A percentile compares a stretch with the other conserved stretches of the same genome.
These are phyloP conservation scores for Suhomyces pyralidae DNA, from an alignment of 805 yeast species.

Conservation along the genomic window DNA sequence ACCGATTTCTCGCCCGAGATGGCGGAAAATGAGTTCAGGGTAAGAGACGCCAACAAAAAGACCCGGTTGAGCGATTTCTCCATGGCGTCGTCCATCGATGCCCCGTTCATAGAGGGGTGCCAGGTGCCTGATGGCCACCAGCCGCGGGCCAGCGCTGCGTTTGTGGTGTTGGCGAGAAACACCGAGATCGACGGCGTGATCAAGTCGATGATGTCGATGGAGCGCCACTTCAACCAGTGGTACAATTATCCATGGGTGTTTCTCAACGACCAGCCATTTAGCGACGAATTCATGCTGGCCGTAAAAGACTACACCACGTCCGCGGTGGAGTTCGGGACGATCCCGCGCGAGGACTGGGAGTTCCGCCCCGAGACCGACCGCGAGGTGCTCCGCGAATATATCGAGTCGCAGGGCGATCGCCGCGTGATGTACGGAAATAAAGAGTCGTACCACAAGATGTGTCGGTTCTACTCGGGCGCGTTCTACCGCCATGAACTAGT, in stretches of 20 bases:
- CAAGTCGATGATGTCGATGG: conserved; percentile 68
- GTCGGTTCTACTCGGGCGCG: conserved; percentile 83
- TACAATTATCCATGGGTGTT: conserved; percentile 91
- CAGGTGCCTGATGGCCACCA: conserved; percentile 36
- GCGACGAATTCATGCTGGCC: conserved; percentile 54
- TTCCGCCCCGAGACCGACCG: conserved; percentile 45
- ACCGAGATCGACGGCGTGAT: conserved; percentile 76
- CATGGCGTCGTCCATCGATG: conserved; percentile 21
- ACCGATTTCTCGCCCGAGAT: not conserved
- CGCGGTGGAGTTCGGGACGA: conserved; percentile 66
- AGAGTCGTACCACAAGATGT: conserved; percentile 89
- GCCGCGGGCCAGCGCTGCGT: conserved; percentile 73
- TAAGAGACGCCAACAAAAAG: not conserved
- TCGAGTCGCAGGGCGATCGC: conserved; percentile 77
- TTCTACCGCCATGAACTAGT: conserved; percentile 81
- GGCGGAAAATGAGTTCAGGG: not conserved
- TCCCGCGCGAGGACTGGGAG: conserved; percentile 64
- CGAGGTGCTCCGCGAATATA: conserved; percentile 49
- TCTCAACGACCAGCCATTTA: conserved; percentile 75
- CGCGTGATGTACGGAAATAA: conserved; percentile 79
- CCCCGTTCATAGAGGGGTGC: conserved; percentile 58
- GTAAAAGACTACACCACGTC: conserved; percentile 56
- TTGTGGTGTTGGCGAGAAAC: conserved; percentile 81
- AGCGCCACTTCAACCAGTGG: conserved; percentile 91
- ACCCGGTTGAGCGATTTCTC: conserved; percentile 12